Base-by-base conservation (phyloP, 2,329 filamentous ascomycete genomes). In the Plectosphaerella sp. region DNA sequence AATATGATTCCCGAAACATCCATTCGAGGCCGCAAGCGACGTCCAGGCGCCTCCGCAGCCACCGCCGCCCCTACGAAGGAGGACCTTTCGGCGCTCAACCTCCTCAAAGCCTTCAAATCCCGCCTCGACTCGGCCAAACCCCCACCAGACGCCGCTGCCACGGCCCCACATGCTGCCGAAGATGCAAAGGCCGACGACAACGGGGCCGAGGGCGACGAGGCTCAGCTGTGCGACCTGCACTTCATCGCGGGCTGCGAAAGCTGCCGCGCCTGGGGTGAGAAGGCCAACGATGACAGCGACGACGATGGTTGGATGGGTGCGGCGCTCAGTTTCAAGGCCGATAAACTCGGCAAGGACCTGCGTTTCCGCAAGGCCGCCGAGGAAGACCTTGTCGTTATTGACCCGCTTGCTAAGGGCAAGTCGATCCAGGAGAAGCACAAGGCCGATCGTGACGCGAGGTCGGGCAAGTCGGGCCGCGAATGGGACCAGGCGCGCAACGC, bases 231-330 rank as follows among this genome's bases (percentile, higher is more conserved):
- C 64, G 94, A 97, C 67, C 73, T 99, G 36, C 94, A 99, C 67
- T 99, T 97, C 68, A 95, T 99, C 57, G 89, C 88, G 47, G 89
- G 95, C 62, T 99, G 94, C 68, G 91, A 96, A 65, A 96, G 91
- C 45, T 97, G 94, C 68, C 84, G 83, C 53, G 82, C 87, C 0
- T 96, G 92, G 91, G 88, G 95, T 62, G 79, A 85, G 60, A 77
- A 76, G 41, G 82, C 77, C 4, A 74, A 76, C 12, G 74, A 74
- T 3, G 82, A 86, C 4, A 79, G 77, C 59, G 80, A 83, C 54
- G 83, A 83, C 47, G 77, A 81, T 47, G 86, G 84, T 8, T 97
- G 93, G 92, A 89, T 97, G 84, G 83, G 83, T 4, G 93, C 97
- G 67, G 78, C 83, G 10, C 76, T 99, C 36, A 89, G 82, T 45